Base-by-base conservation (phyloP, 441 rosid species). In the Populus tomentosa region DNA sequence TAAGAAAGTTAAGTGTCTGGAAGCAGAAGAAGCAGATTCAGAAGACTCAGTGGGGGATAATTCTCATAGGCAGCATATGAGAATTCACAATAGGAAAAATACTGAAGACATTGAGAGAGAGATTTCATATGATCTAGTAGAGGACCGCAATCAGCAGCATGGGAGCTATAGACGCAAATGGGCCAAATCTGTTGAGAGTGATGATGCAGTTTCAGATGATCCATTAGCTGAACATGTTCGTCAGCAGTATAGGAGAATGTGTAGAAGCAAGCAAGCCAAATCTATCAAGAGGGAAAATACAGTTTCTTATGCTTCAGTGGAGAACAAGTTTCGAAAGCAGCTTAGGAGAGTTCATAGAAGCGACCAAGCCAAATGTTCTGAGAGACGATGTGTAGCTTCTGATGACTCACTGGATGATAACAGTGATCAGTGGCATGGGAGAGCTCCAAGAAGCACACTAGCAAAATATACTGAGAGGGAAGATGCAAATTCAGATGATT, bases 131-230 rank as follows among this genome's bases (percentile, higher is more conserved):
- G 86, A 81, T 70, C 66, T 68, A 26, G 35, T 66, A 38, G 81
- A 69, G 62, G 82, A 75, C 40, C 67, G 32, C 78, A 72, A 74
- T 65, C 73, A 38, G 63, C 72, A 59, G 74, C 82, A 61, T 68
- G 36, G 74, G 77, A 24, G 40, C 76, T 77, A 9, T 32, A 56
- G 67, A 76, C 73, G 56, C 59, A 80, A 80, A 76, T 80, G 62
- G 50, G 75, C 78, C 59, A 83, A 76, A 67, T 69, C 72, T 56
- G 66, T 30, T 26, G 82, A 82, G 72, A 62, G 80, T 26, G 92
- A 90, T 78, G 78, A 83, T 77, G 90, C 80, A 24, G 85, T 80
- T 84, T 90, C 93, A 30, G 91, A 94, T 84, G 87, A 89, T 88
- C 87, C 89, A 38, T 82, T 84, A 73, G 92, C 83, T 56, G 87